phyloP scores from a whole-genome alignment of 23 red algal species.

The Pyropia yezoensis region DNA sequence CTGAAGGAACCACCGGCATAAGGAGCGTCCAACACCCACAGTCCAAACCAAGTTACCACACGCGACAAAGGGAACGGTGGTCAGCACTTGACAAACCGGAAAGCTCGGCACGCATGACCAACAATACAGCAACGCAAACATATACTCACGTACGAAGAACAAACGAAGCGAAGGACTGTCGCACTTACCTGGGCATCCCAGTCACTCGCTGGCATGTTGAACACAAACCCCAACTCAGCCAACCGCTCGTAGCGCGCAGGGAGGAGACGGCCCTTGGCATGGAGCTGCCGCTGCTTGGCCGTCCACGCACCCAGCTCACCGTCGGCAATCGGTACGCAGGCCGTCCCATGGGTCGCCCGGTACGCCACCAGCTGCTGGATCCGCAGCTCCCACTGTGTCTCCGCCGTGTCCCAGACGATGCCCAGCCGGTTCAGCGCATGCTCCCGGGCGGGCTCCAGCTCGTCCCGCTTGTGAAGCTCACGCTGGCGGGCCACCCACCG shows the following conservation, averaged over 20 bases:
- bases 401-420: conserved; percentile 61
- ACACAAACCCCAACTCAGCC: conserved; percentile 49
- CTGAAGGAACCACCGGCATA: too few relatives aligned
- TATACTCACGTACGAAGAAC: too few relatives aligned
- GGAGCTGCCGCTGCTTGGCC: conserved; percentile 46
- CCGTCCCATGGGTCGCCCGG: conserved; percentile 27
- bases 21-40: too few relatives aligned
- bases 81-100: too few relatives aligned
- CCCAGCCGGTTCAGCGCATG: conserved; percentile 43
- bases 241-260: conserved; percentile 32
- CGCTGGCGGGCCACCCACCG: conserved; percentile 61
- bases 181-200: conserved; percentile 47
- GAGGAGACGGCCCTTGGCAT: conserved; percentile 33
- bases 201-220: conserved; percentile 47
- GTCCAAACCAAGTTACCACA: too few relatives aligned
- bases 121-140: too few relatives aligned
- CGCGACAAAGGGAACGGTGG: too few relatives aligned
- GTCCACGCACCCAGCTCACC: conserved; percentile 56
- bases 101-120: too few relatives aligned
- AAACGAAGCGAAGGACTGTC: too few relatives aligned
- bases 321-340: conserved; percentile 44
- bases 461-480: conserved; percentile 36
- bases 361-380: conserved; percentile 39
- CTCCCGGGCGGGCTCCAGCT: background rate
- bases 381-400: conserved; percentile 39